phyloP scores from a whole-genome alignment of 1,284 basidiomycete genomes.

The Apiotrichum akiyoshidainum region DNA sequence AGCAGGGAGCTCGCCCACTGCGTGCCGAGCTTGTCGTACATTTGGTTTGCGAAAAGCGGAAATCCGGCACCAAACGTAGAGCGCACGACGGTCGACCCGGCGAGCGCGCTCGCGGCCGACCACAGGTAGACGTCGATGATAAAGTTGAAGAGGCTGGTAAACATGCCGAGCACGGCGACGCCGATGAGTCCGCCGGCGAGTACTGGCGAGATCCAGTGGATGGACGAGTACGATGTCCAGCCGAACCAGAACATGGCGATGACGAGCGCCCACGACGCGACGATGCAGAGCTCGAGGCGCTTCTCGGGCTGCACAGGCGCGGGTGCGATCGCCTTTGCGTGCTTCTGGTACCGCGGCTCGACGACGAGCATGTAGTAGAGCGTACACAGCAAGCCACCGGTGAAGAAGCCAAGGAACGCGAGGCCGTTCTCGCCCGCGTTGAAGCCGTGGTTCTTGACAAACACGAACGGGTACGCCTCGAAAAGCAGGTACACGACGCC shows the following conservation, averaged over 20 bases:
- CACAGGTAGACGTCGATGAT: conserved; percentile 57
- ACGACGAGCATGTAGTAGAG: conserved; percentile 31
- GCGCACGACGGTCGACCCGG: conserved; percentile 55
- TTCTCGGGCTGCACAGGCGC: conserved; percentile 33
- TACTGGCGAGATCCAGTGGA: conserved; percentile 53
- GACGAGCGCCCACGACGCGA: conserved; percentile 51
- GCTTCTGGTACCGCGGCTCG: conserved; percentile 30
- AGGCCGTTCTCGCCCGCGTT: conserved; percentile 53
- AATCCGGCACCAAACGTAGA: conserved; percentile 54
- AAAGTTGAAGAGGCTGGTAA: conserved; percentile 53
- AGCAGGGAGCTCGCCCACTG: conserved; percentile 48
- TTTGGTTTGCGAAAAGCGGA: conserved; percentile 55
- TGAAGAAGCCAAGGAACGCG: conserved; percentile 54
- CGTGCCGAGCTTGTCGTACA: conserved; percentile 53
- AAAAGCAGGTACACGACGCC: conserved; percentile 47
- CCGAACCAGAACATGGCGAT: conserved; percentile 52
- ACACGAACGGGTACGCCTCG: conserved; percentile 54
- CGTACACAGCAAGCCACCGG: conserved; percentile 45
- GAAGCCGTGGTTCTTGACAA: conserved; percentile 52
- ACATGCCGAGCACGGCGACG: conserved; percentile 57
- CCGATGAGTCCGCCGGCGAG: conserved; percentile 53
- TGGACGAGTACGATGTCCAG: conserved; percentile 52
- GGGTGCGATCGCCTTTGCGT: conserved; percentile 30
- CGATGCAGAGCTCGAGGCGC: conserved; percentile 40
- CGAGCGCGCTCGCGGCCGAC: conserved; percentile 55